Base-by-base conservation (phyloP, 192 early-diverging fungal species). In the Mortierella claussenii region DNA sequence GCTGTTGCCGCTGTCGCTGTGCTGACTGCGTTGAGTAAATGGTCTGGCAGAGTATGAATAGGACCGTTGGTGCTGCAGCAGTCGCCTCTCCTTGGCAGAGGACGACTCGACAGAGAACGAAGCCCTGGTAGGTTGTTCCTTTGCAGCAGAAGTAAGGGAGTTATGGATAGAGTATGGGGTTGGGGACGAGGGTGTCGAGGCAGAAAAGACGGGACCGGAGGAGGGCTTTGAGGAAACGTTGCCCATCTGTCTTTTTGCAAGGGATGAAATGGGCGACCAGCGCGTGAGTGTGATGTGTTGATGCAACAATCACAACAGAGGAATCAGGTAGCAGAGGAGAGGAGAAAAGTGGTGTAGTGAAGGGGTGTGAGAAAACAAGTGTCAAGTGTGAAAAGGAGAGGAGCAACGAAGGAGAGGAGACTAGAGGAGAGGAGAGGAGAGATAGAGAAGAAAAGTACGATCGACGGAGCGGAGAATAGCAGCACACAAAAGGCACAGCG, bases 161-260 rank as follows among this genome's bases (percentile, higher is more conserved):
- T n/a, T 51, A 44, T 18, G 24, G 15, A 31, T 21, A 28, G 11
- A 10, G 3, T 46, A n/a, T 18, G 33, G 18, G 8, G 31, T 20
- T 20, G 65, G 37, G 1, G 58, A 46, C 18, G 52, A 20, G 13
- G 52, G 36, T 8, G 44, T 34, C 21, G 49, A 55, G 20, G 52
- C 17, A 27, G 46, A 53, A 21, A 36, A 33, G 5, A 31, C 15
- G 15, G 68, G 44, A 26, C 27, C 32, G 3, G 42, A 52, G 12
- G 58, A 55, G 24, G 32, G 51, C 20, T 69, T 69, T 54, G 68
- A 69, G 33, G 59, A 48, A 51, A 55, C 52, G 68, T 60, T 69
- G 42, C 68, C 68, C 68, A 61, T 69, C 57, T 55, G 68, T 68
- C 21, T 58, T 10, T 10, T 21, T 50, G 36, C n/a, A 31, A 32